Percentiles rank a stretch among this genome's conserved stretches.
These are phyloP conservation scores for Penicillium pulvis DNA, from an alignment of 495 filamentous ascomycete genomes.

Conservation along the genomic window DNA sequence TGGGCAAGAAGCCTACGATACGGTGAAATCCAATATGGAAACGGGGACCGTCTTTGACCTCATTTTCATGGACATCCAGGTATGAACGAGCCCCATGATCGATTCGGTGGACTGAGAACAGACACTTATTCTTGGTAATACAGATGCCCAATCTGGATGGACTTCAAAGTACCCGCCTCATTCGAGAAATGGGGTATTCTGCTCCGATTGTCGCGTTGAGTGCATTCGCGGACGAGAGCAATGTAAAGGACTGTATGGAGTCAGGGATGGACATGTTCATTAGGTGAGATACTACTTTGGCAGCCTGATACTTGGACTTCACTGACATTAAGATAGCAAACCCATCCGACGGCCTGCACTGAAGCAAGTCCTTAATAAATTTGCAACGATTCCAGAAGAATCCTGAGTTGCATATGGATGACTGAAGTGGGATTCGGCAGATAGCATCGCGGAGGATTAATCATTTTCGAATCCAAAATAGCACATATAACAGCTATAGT, in stretches of 20 bases:
- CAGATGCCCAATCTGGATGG: conserved; percentile 94
- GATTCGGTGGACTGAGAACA: background rate
- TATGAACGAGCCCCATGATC: background rate
- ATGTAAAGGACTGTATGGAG: conserved; percentile 81
- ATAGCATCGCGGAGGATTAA: background rate
- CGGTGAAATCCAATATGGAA: conserved; percentile 81
- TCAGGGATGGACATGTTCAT: conserved; percentile 74
- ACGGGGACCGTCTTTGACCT: conserved; percentile 71
- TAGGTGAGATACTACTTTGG: conserved; percentile 24
- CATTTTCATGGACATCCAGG: conserved; percentile 88
- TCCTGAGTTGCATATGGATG: background rate
- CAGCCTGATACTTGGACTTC: background rate
- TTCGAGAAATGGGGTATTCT: conserved; percentile 81
- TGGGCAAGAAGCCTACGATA: conserved; percentile 85
- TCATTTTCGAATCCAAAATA: background rate
- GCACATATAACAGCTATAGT: conserved; percentile 2
- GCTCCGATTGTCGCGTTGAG: conserved; percentile 90
- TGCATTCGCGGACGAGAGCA: conserved; percentile 87
- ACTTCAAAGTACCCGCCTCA: conserved; percentile 82
- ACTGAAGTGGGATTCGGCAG: background rate
- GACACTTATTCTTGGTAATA: background rate
- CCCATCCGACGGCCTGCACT: conserved; percentile 81
- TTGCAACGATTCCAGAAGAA: conserved; percentile 60
- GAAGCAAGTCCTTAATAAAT: conserved; percentile 78
- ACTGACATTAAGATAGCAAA: conserved; percentile 50